A percentile compares a stretch with the other conserved stretches of the same genome.
These are phyloP conservation scores for Arthrobotrys conoides DNA, from an alignment of 2,329 filamentous ascomycete genomes.

Conservation along the genomic window DNA sequence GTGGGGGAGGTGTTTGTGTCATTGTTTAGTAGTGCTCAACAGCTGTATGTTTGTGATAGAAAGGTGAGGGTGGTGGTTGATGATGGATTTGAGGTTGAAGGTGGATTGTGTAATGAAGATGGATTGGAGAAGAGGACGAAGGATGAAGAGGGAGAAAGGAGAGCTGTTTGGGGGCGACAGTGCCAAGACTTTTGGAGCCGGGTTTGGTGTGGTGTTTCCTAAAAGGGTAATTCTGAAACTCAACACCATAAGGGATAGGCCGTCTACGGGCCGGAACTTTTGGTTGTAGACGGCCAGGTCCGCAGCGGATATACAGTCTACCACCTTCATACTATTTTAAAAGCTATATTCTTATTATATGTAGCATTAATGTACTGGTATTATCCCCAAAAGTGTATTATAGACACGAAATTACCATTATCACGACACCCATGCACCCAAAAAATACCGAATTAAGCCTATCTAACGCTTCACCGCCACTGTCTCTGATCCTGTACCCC, in stretches of 20 bases:
- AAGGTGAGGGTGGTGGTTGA: too few relatives aligned
- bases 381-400: background rate
- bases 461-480: background rate
- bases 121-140: background rate
- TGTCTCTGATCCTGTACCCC: background rate
- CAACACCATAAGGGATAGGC: conserved; percentile 26
- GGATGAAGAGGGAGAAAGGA: conserved; percentile 3
- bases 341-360: too few relatives aligned
- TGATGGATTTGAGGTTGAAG: too few relatives aligned
- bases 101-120: background rate
- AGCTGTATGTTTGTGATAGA: too few relatives aligned
- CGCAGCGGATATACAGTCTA: background rate
- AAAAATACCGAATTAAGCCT: background rate
- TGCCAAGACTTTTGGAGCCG: conserved; percentile 27
- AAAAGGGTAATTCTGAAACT: conserved; percentile 34
- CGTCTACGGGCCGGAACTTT: conserved; percentile 33
- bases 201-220: conserved; percentile 26
- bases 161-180: conserved; percentile 19
- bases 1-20: conserved; percentile 2
- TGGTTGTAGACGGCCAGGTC: background rate
- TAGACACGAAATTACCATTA: conserved; percentile 6
- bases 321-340: background rate
- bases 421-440: background rate
- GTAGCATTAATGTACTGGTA: too few relatives aligned
- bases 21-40: background rate